Conservation (phyloP, 2,329 filamentous ascomycete species). For the Plenodomus tracheiphilus region DNA sequence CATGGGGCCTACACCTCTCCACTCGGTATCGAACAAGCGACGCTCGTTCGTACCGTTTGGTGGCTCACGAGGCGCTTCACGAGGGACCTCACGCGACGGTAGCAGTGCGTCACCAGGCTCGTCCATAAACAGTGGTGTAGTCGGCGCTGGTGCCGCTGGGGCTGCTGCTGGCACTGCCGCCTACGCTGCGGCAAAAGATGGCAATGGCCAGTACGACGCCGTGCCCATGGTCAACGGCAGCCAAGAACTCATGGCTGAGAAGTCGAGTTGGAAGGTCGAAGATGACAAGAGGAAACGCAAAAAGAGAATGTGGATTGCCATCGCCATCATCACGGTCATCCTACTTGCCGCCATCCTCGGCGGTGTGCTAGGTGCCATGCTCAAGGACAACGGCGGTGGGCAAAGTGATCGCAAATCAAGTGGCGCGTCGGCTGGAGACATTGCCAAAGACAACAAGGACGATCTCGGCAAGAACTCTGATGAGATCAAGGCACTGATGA, state of each 20-base stretch:
- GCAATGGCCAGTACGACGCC: slow-evolving; percentile 60
- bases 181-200: slow-evolving; percentile 29
- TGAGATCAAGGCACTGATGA: slow-evolving; percentile 80
- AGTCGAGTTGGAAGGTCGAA: slow-evolving; percentile 65
- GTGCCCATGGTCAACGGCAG: slow-evolving; percentile 46
- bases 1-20: slow-evolving; percentile 53
- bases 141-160: slow-evolving; percentile 46
- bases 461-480: slow-evolving; percentile 73
- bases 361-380: slow-evolving; percentile 72
- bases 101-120: slow-evolving; percentile 47
- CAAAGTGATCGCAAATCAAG: slow-evolving; percentile 23
- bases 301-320: slow-evolving; percentile 70
- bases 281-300: slow-evolving; percentile 53
- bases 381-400: slow-evolving; percentile 53
- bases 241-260: slow-evolving; percentile 55
- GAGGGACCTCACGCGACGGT: slow-evolving; percentile 41
- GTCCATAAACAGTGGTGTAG: slow-evolving; percentile 37
- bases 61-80: slow-evolving; percentile 36
- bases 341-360: slow-evolving; percentile 73
- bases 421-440: slow-evolving; percentile 40
- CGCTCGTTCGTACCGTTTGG: slow-evolving; percentile 65
- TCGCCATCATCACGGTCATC: slow-evolving; percentile 64
- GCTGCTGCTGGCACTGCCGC: slow-evolving; percentile 45
- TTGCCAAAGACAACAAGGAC: slow-evolving; percentile 68
- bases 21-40: slow-evolving; percentile 52